Percentiles rank a stretch among this genome's conserved stretches.
Conservation (phyloP, 2,329 filamentous ascomycete species). For the Aspergillus sp. region DNA sequence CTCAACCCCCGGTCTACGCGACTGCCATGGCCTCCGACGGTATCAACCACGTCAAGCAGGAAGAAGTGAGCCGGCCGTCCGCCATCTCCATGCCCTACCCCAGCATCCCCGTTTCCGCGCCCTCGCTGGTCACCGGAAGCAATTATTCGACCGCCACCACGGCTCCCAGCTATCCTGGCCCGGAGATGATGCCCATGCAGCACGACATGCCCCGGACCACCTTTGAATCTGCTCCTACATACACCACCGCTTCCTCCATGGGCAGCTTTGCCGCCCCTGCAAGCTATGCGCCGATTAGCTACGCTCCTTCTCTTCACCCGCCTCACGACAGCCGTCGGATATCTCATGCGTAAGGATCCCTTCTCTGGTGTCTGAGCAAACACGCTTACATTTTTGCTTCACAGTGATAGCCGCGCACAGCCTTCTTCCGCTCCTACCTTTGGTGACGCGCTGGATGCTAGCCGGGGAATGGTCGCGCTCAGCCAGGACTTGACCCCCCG, state of each 20-base stretch:
- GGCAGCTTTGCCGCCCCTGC: constrained; percentile 64
- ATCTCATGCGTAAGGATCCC: constrained; percentile 73
- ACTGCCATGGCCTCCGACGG: constrained; percentile 59
- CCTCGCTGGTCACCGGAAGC: constrained; percentile 66
- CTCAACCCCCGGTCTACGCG: constrained; percentile 57
- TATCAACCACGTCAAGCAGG: constrained; percentile 56
- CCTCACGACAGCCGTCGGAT: constrained; percentile 61
- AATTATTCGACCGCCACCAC: constrained; percentile 54
- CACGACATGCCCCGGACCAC: constrained; percentile 76
- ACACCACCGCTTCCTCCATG: constrained; percentile 63
- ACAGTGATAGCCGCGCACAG: constrained; percentile 33
- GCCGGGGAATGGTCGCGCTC: constrained; percentile 90
- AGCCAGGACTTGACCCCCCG: constrained; percentile 86
- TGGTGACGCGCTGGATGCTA: constrained; percentile 85
- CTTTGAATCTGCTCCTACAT: constrained; percentile 66
- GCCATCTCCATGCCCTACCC: constrained; percentile 66
- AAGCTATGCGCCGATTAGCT: constrained; percentile 74
- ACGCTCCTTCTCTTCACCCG: constrained; percentile 58
- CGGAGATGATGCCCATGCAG: constrained; percentile 63
- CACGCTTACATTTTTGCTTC: constrained; percentile 1
- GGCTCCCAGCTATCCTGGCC: constrained; percentile 49
- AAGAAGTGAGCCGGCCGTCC: constrained; percentile 52
- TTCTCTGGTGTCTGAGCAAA: neutral
- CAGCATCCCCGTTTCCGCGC: constrained; percentile 66
- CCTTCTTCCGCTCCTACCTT: constrained; percentile 63